phyloP scores from a whole-genome alignment of 495 filamentous ascomycete species.

The Aspergillus heteromorphus region DNA sequence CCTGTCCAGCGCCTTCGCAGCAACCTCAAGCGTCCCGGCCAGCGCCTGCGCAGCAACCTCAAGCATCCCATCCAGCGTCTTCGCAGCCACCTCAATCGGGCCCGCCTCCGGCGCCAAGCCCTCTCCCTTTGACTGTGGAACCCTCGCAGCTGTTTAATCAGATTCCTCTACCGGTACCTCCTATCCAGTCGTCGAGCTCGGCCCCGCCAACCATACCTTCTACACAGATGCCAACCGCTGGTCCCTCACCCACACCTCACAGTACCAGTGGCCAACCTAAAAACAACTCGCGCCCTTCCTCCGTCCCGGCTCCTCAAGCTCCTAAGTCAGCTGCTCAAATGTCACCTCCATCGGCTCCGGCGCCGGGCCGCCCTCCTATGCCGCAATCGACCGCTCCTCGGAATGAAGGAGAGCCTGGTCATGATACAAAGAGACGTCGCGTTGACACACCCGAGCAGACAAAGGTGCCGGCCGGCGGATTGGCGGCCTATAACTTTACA shows the following conservation, averaged over 20 bases:
- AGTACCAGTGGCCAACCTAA: neutral
- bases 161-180: neutral
- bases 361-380: neutral
- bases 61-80: neutral
- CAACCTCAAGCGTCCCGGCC: no score
- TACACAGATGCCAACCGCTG: neutral
- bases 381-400: neutral
- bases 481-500: conserved; percentile 6
- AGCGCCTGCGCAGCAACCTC: neutral
- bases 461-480: neutral
- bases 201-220: neutral
- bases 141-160: neutral
- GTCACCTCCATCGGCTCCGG: neutral
- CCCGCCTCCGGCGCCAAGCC: neutral
- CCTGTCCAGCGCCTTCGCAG: neutral
- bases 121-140: neutral
- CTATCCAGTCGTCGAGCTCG: neutral
- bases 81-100: neutral
- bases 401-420: neutral
- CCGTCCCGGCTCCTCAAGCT: neutral
- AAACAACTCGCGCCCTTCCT: neutral
- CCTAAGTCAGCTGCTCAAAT: neutral
- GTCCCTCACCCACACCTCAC: neutral
- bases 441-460: neutral
- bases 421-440: conserved; percentile 1